Evolutionary conservation across 2,329 filamentous ascomycete genomes (phyloP).

Genomic region (Hymenoscyphus linearis): DNA sequence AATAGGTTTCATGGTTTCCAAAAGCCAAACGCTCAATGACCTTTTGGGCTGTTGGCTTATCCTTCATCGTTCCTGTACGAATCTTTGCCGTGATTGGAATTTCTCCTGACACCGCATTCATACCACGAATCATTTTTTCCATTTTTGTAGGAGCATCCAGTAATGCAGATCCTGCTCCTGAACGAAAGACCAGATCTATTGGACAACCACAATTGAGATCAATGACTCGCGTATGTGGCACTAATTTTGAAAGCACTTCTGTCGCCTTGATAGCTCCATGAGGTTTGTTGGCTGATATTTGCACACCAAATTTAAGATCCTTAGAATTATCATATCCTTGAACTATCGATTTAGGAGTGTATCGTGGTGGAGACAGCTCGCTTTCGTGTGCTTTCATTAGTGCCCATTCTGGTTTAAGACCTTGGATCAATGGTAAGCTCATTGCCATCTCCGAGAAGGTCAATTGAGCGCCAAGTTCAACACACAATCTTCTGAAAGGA

Average conservation of each 20-base stretch:
- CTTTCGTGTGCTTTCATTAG: slow-evolving; percentile 87
- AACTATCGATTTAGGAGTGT: slow-evolving; percentile 54
- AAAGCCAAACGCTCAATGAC: slow-evolving; percentile 79
- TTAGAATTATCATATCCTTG: slow-evolving; percentile 74
- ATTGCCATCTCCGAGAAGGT: slow-evolving; percentile 99
- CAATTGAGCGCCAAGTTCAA: slow-evolving; percentile 81
- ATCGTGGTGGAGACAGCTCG: slow-evolving; percentile 68
- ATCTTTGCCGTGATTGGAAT: slow-evolving; percentile 94
- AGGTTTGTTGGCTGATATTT: slow-evolving; percentile 88
- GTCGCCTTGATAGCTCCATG: slow-evolving; percentile 87
- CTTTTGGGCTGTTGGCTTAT: slow-evolving; percentile 71
- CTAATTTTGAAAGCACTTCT: slow-evolving; percentile 69
- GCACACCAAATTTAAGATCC: slow-evolving; percentile 84
- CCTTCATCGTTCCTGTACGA: slow-evolving; percentile 80
- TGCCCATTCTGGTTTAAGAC: slow-evolving; percentile 89
- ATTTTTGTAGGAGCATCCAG: slow-evolving; percentile 85
- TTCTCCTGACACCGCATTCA: slow-evolving; percentile 88
- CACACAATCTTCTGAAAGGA: slow-evolving; percentile 86
- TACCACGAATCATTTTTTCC: slow-evolving; percentile 90
- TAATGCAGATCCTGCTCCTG: slow-evolving; percentile 83
- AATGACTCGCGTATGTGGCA: slow-evolving; percentile 81
- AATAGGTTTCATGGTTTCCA: slow-evolving; percentile 67
- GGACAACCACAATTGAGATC: slow-evolving; percentile 97
- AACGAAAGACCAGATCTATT: slow-evolving; percentile 86
- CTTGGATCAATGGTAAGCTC: slow-evolving; percentile 82